A percentile compares a stretch with the other conserved stretches of the same genome.
These are phyloP conservation scores for Cyclospora cayetanensis DNA, from an alignment of 169 alveolate species.

Conservation along the genomic window DNA sequence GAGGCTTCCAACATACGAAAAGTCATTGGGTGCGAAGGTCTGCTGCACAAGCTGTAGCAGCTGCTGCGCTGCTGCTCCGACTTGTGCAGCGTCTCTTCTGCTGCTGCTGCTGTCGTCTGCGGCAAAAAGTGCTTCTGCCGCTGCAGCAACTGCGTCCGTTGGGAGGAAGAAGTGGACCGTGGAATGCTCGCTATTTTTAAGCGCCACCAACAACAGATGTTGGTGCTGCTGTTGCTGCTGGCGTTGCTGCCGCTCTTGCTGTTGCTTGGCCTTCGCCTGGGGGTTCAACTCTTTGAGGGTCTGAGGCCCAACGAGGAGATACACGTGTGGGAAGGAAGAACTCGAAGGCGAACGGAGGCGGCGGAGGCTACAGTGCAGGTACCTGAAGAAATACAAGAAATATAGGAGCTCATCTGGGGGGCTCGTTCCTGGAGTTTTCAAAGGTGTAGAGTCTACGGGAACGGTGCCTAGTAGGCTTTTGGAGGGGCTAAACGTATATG, in stretches of 20 bases:
- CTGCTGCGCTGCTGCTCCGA: not conserved
- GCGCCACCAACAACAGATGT: not conserved
- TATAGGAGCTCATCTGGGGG: no score
- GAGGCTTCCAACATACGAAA: not conserved
- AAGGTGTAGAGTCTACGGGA: no score
- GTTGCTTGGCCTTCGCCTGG: not conserved
- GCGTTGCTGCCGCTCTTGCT: not conserved
- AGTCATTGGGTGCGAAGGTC: not conserved
- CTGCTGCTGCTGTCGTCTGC: no score
- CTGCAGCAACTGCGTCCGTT: not conserved
- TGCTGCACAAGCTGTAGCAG: not conserved
- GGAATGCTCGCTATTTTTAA: conserved; percentile 1
- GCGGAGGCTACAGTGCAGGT: conserved; percentile 23
- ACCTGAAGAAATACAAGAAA: not conserved
- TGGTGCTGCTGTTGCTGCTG: not conserved
- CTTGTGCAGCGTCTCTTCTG: not conserved
- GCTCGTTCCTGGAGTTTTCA: no score
- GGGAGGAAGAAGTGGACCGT: conserved; percentile 20
- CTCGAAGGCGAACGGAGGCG: not conserved
- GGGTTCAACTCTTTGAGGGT: not conserved
- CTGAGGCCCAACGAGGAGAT: not conserved
- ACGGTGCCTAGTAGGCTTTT: no score
- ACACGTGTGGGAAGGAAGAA: conserved; percentile 4
- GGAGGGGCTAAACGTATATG: no score
- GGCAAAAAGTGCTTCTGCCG: not conserved